Conservation (phyloP, 371 early-diverging fungal genomes). For the Coemansia sp. region DNA sequence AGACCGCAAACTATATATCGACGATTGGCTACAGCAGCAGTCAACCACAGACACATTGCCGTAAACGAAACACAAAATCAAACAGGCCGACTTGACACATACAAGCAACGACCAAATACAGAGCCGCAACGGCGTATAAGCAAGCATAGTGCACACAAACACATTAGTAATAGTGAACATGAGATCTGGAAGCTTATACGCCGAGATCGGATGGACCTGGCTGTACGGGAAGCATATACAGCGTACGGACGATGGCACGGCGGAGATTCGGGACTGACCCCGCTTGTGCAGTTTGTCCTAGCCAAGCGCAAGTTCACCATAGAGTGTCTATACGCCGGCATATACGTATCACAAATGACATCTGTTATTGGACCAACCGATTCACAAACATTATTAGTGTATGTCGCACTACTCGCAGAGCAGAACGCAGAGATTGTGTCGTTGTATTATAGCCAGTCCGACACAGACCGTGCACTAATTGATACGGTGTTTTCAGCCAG, state of each 20-base stretch:
- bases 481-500: constrained; percentile 13
- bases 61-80: neutral
- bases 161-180: neutral
- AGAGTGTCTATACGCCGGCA: constrained; percentile 23
- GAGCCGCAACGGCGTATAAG: constrained; percentile 6
- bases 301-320: constrained; percentile 16
- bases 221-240: constrained; percentile 1
- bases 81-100: neutral
- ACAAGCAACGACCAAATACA: neutral
- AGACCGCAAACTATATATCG: neutral
- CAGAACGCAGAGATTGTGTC: constrained; percentile 4
- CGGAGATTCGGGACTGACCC: neutral
- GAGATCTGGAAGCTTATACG: constrained; percentile 22
- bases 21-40: neutral
- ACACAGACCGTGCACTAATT: neutral
- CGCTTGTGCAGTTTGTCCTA: constrained; percentile 22
- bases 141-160: too few species aligned
- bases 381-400: neutral
- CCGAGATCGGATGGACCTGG: constrained; percentile 5
- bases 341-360: neutral
- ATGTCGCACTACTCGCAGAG: constrained; percentile 26
- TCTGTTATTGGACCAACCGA: too few species aligned
- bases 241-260: neutral
- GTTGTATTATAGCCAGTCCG: constrained; percentile 9
- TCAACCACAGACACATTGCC: neutral